phyloP scores from a whole-genome alignment of 768 basidiomycete species.

The Termitomyces sp. region DNA sequence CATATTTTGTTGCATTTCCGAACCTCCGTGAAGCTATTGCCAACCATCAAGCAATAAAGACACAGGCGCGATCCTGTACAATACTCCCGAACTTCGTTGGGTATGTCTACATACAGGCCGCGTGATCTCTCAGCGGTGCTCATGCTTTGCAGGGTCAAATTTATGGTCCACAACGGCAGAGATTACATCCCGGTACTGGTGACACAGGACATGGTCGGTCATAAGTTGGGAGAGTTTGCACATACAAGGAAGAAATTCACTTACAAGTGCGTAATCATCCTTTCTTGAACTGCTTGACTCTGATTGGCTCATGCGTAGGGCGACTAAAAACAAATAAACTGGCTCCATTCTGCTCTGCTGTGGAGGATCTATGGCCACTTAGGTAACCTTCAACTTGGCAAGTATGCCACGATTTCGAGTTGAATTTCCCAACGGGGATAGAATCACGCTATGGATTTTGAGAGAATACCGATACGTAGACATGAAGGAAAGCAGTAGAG shows the following conservation, averaged over 20 bases:
- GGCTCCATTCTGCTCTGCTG: background rate
- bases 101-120: conserved; percentile 35
- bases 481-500: too few species aligned
- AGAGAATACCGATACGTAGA: too few species aligned
- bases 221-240: conserved; percentile 94
- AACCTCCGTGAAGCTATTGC: conserved; percentile 75
- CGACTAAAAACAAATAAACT: conserved; percentile 16
- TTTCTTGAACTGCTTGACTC: background rate
- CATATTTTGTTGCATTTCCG: conserved; percentile 92
- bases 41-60: conserved; percentile 82
- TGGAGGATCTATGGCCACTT: too few species aligned
- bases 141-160: conserved; percentile 53
- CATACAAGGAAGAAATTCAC: conserved; percentile 84
- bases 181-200: conserved; percentile 81
- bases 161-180: conserved; percentile 93
- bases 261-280: conserved; percentile 60
- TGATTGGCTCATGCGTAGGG: conserved; percentile 1
- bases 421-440: too few species aligned
- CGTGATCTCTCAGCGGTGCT: background rate
- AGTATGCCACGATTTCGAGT: background rate
- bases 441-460: too few species aligned
- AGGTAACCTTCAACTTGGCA: background rate
- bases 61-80: conserved; percentile 84
- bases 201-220: conserved; percentile 97
- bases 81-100: conserved; percentile 96